These are phyloP conservation scores for Tricholoma hemisulphureum DNA, from an alignment of 768 basidiomycete genomes.

Conservation along the genomic window DNA sequence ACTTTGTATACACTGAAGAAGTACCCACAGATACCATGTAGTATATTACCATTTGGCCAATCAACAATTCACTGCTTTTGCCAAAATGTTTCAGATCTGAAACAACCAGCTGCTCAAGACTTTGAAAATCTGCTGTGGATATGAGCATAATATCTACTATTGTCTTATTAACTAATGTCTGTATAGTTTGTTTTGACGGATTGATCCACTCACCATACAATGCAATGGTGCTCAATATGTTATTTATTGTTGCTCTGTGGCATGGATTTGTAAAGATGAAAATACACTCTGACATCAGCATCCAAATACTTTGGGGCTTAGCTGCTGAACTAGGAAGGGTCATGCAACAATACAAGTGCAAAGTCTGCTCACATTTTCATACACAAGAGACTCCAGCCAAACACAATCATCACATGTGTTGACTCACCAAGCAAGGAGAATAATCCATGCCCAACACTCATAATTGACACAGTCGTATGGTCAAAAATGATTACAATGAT, in stretches of 20 bases:
- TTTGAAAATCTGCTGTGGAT: constrained; percentile 42
- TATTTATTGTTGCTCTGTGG: constrained; percentile 34
- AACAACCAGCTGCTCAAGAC: constrained; percentile 33
- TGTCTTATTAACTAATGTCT: background rate
- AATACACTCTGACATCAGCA: too few relatives aligned
- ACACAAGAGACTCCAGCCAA: constrained; percentile 27
- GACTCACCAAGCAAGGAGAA: too few relatives aligned
- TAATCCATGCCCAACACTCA: too few relatives aligned
- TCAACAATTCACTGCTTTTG: constrained; percentile 29
- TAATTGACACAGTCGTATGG: constrained; percentile 8
- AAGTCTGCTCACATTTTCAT: too few relatives aligned
- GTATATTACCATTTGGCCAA: constrained; percentile 31
- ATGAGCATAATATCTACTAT: too few relatives aligned
- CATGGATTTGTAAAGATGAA: constrained; percentile 36
- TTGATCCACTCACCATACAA: constrained; percentile 32
- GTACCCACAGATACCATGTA: constrained; percentile 25
- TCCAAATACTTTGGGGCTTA: too few relatives aligned
- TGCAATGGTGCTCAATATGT: constrained; percentile 20
- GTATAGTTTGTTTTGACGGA: constrained; percentile 35
- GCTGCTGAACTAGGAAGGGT: constrained; percentile 27
- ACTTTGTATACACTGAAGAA: too few relatives aligned
- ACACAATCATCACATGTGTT: constrained; percentile 16
- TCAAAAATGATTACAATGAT: constrained; percentile 17
- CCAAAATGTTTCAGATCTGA: constrained; percentile 34
- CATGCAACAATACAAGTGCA: constrained; percentile 22